Evolutionary conservation across 441 rosid genomes (phyloP).

Genomic region (Populus trichocarpa): DNA sequence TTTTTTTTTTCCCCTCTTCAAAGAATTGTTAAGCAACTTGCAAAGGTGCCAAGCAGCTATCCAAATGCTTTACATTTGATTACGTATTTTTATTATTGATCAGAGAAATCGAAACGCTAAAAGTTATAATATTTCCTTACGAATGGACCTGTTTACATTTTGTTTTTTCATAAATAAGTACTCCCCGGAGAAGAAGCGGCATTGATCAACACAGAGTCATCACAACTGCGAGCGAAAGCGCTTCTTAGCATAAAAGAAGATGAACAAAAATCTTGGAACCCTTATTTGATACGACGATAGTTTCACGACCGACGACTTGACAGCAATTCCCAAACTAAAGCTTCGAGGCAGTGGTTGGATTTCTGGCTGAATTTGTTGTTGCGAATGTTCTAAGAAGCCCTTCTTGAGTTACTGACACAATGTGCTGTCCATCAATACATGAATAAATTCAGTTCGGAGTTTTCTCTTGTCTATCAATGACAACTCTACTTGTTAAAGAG

Average conservation of each 20-base stretch:
- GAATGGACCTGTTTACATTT: too few relatives aligned
- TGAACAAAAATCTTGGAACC: neutral
- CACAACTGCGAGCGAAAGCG: neutral
- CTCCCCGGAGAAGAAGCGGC: neutral
- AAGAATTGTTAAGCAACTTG: too few relatives aligned
- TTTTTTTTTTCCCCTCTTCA: too few relatives aligned
- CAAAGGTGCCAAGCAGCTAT: too few relatives aligned
- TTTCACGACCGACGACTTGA: neutral
- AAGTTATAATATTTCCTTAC: too few relatives aligned
- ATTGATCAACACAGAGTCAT: neutral
- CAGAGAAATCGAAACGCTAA: too few relatives aligned
- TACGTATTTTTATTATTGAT: too few relatives aligned
- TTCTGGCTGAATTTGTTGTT: slow-evolving; percentile 25
- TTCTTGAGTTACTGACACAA: slow-evolving; percentile 77
- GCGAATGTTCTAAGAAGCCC: slow-evolving; percentile 59
- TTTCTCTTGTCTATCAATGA: neutral
- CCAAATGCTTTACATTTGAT: too few relatives aligned
- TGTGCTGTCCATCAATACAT: slow-evolving; percentile 48
- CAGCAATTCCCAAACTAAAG: slow-evolving; percentile 35
- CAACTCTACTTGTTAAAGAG: neutral
- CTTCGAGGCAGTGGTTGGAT: slow-evolving; percentile 39
- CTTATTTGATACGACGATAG: neutral
- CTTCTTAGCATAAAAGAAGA: neutral
- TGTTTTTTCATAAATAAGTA: neutral
- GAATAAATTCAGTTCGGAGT: neutral